Percentiles rank a stretch among this genome's conserved stretches.
Conservation (phyloP, 2,329 filamentous ascomycete species). For the Penicillium sp. region DNA sequence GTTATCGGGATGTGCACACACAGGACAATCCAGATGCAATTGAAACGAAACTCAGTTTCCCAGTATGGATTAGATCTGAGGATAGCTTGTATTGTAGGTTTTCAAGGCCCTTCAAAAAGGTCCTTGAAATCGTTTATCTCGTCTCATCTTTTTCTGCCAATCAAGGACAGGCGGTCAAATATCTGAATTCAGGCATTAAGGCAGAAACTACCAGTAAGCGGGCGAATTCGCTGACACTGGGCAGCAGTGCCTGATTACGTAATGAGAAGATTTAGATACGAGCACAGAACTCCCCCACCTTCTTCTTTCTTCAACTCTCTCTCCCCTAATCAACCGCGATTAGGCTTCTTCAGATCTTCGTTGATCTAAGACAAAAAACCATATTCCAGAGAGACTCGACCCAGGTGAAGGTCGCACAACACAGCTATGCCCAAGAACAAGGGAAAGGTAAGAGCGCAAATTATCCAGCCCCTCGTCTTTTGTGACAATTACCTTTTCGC, state of each 20-base stretch:
- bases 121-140: background rate
- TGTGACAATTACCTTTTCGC: constrained; percentile 20
- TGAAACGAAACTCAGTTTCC: background rate
- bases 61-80: too few species aligned
- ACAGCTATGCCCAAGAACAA: constrained; percentile 95
- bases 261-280: constrained; percentile 23
- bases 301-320: constrained; percentile 16
- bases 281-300: constrained; percentile 21
- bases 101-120: background rate
- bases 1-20: background rate
- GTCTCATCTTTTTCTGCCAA: constrained; percentile 7
- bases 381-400: constrained; percentile 18
- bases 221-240: constrained; percentile 10
- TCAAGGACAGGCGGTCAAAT: constrained; percentile 7
- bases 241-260: constrained; percentile 26
- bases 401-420: constrained; percentile 29
- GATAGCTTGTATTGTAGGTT: background rate
- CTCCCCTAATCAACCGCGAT: constrained; percentile 9
- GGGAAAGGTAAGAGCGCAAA: constrained; percentile 74
- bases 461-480: constrained; percentile 28
- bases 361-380: constrained; percentile 17
- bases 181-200: background rate
- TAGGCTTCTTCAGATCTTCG: constrained; percentile 19
- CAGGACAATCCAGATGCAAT: background rate
- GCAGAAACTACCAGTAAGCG: background rate